phyloP scores from a whole-genome alignment of 2,329 filamentous ascomycete genomes.

The Xylariaceae sp. region DNA sequence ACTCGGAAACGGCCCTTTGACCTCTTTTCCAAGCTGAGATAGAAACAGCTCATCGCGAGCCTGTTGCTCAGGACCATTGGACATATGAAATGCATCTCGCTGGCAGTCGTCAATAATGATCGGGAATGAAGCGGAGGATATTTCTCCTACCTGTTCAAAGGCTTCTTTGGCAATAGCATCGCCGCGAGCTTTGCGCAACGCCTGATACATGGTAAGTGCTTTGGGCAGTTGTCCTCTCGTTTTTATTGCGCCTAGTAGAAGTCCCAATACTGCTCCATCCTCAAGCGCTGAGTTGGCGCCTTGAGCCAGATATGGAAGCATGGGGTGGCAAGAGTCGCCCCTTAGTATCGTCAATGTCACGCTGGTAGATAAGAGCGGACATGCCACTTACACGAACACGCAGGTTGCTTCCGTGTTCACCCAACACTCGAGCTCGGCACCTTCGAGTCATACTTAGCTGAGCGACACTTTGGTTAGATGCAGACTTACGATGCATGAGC shows the following conservation, averaged over 20 bases:
- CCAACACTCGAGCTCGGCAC: conserved; percentile 48
- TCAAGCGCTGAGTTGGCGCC: conserved; percentile 66
- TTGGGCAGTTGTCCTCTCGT: conserved; percentile 42
- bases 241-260: conserved; percentile 49
- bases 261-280: conserved; percentile 62
- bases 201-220: conserved; percentile 43
- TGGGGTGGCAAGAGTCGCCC: conserved; percentile 61
- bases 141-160: conserved; percentile 43
- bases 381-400: conserved; percentile 40
- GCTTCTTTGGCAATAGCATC: conserved; percentile 58
- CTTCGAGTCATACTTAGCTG: conserved; percentile 1
- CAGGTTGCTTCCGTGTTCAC: conserved; percentile 46
- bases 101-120: conserved; percentile 20
- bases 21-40: conserved; percentile 49
- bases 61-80: conserved; percentile 53
- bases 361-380: conserved; percentile 26
- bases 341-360: conserved; percentile 21
- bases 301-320: conserved; percentile 61
- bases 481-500: conserved; percentile 49
- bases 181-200: conserved; percentile 44
- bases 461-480: neutral
- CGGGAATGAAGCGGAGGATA: neutral
- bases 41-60: conserved; percentile 55
- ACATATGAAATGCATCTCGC: conserved; percentile 50
- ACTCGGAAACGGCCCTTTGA: conserved; percentile 56